Evolutionary conservation across 108 stramenopile species (phyloP).

Genomic region (Cyclotella cryptica): DNA sequence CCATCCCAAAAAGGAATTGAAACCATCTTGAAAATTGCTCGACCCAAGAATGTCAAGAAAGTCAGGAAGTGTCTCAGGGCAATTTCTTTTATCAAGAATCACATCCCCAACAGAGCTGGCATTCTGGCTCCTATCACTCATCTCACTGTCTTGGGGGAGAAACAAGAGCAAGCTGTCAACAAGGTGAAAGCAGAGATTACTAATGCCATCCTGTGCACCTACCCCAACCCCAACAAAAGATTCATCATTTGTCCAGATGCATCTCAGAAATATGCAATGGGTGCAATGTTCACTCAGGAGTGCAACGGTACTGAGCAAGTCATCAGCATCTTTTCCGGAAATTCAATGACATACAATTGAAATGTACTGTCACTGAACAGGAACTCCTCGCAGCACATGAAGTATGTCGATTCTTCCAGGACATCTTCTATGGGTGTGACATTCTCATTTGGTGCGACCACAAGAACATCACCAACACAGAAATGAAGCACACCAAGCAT

Average conservation of each 20-base stretch:
- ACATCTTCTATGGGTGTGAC: too few species aligned
- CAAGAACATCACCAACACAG: too few species aligned
- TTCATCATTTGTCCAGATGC: too few species aligned
- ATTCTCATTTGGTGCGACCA: too few species aligned
- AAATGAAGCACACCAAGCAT: too few species aligned
- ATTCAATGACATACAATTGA: conserved; percentile 4
- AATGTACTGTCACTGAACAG: too few species aligned
- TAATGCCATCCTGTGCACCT: neutral
- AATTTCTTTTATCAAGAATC: conserved; percentile 13
- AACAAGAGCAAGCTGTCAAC: neutral
- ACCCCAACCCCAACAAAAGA: neutral
- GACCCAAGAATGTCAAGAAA: neutral
- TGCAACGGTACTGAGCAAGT: too few species aligned
- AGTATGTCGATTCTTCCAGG: too few species aligned
- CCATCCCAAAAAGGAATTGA: neutral
- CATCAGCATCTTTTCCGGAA: conserved; percentile 11
- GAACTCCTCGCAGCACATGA: too few species aligned
- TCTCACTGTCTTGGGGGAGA: neutral
- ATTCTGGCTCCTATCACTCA: neutral
- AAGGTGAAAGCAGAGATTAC: neutral
- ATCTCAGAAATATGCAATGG: conserved; percentile 38
- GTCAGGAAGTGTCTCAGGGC: neutral
- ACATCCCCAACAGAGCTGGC: neutral
- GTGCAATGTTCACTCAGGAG: too few species aligned
- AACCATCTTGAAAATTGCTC: neutral